Evolutionary conservation across 768 basidiomycete genomes (phyloP).

Genomic region (Dioszegia aurantiaca): DNA sequence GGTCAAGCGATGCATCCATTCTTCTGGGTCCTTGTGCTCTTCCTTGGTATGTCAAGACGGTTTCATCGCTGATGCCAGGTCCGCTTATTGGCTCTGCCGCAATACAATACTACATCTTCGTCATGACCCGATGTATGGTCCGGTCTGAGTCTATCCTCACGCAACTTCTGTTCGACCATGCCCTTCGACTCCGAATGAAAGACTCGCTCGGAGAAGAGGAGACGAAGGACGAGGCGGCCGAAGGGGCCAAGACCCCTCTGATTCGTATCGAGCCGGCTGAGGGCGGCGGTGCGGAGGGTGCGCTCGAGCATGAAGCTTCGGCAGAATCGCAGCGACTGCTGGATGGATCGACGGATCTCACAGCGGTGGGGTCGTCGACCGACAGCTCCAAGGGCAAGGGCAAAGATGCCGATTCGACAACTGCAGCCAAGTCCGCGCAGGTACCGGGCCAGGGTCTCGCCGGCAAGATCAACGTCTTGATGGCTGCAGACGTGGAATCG

Average conservation of each 20-base stretch:
- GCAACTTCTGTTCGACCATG: constrained; percentile 77
- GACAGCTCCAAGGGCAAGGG: constrained; percentile 18
- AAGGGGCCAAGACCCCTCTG: constrained; percentile 11
- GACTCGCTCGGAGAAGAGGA: constrained; percentile 50
- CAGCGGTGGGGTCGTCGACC: neutral
- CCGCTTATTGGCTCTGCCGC: constrained; percentile 51
- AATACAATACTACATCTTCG: constrained; percentile 59
- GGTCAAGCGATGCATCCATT: constrained; percentile 62
- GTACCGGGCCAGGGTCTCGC: constrained; percentile 54
- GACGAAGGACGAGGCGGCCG: constrained; percentile 17
- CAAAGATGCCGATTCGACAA: constrained; percentile 47
- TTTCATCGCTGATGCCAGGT: constrained; percentile 15
- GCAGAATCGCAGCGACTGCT: neutral
- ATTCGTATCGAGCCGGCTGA: constrained; percentile 12
- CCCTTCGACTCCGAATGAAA: constrained; percentile 66
- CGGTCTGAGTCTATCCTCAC: constrained; percentile 60
- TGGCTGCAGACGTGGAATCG: constrained; percentile 63
- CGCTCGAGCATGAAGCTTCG: constrained; percentile 3
- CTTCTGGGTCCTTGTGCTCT: constrained; percentile 64
- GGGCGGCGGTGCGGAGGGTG: constrained; percentile 6
- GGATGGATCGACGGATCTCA: neutral
- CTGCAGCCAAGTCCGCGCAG: constrained; percentile 20
- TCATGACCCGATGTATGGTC: constrained; percentile 56
- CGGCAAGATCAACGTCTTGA: constrained; percentile 74
- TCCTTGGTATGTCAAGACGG: constrained; percentile 43